Evolutionary conservation across 2,329 filamentous ascomycete genomes (phyloP), one percentile per base, ranked within the genome.

Genomic region (Phialemonium atrogriseum): DNA sequence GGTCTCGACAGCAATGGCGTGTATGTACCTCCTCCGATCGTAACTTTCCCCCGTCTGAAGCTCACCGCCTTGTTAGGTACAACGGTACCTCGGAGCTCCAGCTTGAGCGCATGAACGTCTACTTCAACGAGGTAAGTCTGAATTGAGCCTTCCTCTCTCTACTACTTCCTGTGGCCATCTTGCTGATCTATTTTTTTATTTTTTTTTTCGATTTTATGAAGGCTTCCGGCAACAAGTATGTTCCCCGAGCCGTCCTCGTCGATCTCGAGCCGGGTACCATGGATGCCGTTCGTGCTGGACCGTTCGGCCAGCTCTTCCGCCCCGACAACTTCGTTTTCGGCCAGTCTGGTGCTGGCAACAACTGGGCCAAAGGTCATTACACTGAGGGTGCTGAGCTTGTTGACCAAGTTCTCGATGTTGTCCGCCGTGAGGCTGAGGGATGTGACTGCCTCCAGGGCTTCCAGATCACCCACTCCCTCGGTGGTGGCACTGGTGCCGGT

Each of bases 321-420:
- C 91, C 91, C 61, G 91, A 98, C 74, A 98, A 96, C 83, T 96
- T 96, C 70, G 87, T 96, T 60, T 96, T 96, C 66, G 91, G 91
- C 54, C 91, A 96, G 74, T 96, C 91, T 54, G 89, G 91, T 77
- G 91, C 91, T 64, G 91, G 91, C 70, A 98, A 98, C 86, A 96
- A 96, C 81, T 98, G 91, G 91, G 91, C 91, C 67, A 98, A 96
- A 82, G 91, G 91, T 71, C 91, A 98, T 66, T 98, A 98, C 79
- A 98, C 91, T 47, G 91, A 98, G 74, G 91, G 91, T 79, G 91
- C 91, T 51, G 91, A 98, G 73, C 79, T 96, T 44, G 91, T 98
- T 50, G 91, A 98, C 73, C 77, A 95, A 58, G 91, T 98, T 50
- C 80, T 98, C 51, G 91, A 96, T 61, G 91, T 98, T 48, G 89